A percentile compares a stretch with the other conserved stretches of the same genome.
Conservation (phyloP, 1,284 basidiomycete species). For the Tetrapyrgos nigripes region DNA sequence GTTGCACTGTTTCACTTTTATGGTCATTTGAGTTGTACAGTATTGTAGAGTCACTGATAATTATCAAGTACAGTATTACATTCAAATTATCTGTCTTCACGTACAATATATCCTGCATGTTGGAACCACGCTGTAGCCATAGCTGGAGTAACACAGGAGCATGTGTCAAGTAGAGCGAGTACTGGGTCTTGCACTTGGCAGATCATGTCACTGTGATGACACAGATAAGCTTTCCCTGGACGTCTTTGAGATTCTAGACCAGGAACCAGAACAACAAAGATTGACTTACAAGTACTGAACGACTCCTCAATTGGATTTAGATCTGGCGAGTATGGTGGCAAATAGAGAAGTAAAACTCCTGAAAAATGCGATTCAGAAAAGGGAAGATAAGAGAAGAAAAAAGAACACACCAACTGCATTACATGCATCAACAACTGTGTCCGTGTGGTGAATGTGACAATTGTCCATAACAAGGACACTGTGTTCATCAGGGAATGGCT, state of each 20-base stretch:
- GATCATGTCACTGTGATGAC: background rate
- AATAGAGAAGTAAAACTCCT: background rate
- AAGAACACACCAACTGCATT: background rate
- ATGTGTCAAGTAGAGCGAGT: background rate
- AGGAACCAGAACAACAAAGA: no score
- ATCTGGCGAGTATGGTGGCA: constrained; percentile 11
- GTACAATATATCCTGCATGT: background rate
- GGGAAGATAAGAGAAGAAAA: background rate
- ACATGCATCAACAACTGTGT: background rate
- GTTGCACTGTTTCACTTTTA: no score
- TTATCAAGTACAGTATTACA: no score
- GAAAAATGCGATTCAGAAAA: background rate
- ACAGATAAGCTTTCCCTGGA: background rate
- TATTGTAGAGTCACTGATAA: no score
- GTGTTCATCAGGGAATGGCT: constrained; percentile 2
- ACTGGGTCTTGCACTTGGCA: background rate
- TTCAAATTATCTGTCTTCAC: no score
- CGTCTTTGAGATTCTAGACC: no score
- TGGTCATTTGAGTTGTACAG: no score
- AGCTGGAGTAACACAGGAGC: background rate
- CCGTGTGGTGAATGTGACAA: constrained; percentile 10
- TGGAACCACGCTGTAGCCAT: background rate
- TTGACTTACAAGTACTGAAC: background rate
- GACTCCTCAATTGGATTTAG: constrained; percentile 10
- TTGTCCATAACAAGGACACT: constrained; percentile 15